Percentiles rank a stretch among this genome's conserved stretches.
Evolutionary conservation across 176 grass and related monocot genomes (phyloP).

Genomic region (maize (Zea mays)): Zm-B73-REFERENCE-NAM-5.0 NC_050100.1:212796501-212797000

Average conservation of each 20-base stretch:
- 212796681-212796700: background rate
- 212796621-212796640: constrained; percentile 45
- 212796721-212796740: constrained; percentile 27
- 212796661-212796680: constrained; percentile 11
- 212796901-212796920: background rate
- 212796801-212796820: background rate
- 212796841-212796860: background rate
- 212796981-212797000: background rate
- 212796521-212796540: constrained; percentile 30
- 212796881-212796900: background rate
- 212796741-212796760: constrained; percentile 31
- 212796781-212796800: background rate
- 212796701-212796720: constrained; percentile 23
- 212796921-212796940: background rate
- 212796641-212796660: constrained; percentile 34
- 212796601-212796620: background rate
- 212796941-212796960: background rate
- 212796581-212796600: constrained; percentile 18
- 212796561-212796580: background rate
- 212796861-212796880: background rate
- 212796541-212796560: constrained; percentile 37
- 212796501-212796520: constrained; percentile 8
- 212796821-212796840: background rate
- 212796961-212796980: background rate
- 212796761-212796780: background rate